A percentile compares a stretch with the other conserved stretches of the same genome.
Evolutionary conservation across 2,329 filamentous ascomycete species (phyloP).

Genomic region (Chrysosporium keratinophilum): DNA sequence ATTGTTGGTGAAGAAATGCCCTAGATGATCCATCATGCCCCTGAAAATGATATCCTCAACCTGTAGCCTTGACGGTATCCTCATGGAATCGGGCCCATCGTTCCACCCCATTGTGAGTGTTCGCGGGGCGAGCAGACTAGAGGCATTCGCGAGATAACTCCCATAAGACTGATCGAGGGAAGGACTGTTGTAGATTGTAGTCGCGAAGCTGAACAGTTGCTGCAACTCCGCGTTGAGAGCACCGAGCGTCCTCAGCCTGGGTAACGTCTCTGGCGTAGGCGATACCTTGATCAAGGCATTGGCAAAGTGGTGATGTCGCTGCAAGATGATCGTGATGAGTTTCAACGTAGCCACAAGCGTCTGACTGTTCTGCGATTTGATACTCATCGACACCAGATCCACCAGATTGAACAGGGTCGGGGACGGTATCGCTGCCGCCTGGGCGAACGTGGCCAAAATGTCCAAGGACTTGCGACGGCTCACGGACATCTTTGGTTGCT

Average conservation of each 20-base stretch:
- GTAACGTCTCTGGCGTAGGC: slow-evolving; percentile 16
- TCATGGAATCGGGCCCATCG: slow-evolving; percentile 24
- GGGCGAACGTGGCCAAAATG: slow-evolving; percentile 66
- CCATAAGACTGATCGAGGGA: slow-evolving; percentile 35
- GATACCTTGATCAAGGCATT: slow-evolving; percentile 51
- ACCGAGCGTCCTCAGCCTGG: slow-evolving; percentile 28
- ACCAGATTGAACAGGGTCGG: slow-evolving; percentile 87
- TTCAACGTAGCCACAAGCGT: slow-evolving; percentile 84
- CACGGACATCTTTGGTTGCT: slow-evolving; percentile 47
- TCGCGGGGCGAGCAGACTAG: slow-evolving; percentile 40
- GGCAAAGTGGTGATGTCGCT: slow-evolving; percentile 80
- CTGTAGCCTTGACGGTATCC: slow-evolving; percentile 55
- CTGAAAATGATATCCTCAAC: slow-evolving; percentile 51
- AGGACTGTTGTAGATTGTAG: slow-evolving; percentile 29
- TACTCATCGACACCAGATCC: slow-evolving; percentile 76
- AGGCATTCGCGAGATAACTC: slow-evolving; percentile 40
- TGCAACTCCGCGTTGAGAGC: slow-evolving; percentile 34
- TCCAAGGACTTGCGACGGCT: slow-evolving; percentile 84
- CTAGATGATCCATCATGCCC: slow-evolving; percentile 50
- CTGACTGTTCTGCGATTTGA: slow-evolving; percentile 74
- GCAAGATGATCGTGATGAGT: slow-evolving; percentile 73
- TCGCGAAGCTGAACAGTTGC: slow-evolving; percentile 30
- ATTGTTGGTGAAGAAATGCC: slow-evolving; percentile 77
- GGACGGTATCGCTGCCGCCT: slow-evolving; percentile 64
- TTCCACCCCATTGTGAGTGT: slow-evolving; percentile 45